Evolutionary conservation across 768 basidiomycete species (phyloP), one percentile per base, ranked within the genome.

Genomic region (Tremella mesenterica): DNA sequence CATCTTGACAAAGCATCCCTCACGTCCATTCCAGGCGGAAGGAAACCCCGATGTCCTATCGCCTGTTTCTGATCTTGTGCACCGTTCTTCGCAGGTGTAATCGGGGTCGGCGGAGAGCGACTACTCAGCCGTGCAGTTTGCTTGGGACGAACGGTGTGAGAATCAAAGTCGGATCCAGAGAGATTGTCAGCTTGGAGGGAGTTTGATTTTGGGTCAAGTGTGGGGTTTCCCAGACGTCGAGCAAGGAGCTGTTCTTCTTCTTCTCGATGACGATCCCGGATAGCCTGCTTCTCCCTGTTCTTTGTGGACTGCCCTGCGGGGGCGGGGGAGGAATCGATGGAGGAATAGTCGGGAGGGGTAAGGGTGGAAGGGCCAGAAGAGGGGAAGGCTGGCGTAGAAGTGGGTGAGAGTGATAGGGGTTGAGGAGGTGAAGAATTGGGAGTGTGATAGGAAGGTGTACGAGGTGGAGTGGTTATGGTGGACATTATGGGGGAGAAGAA

Each of bases 1-100:
- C 67, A 69, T 39, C 38, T 54, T 16, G 58, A 54, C 48, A 69
- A 25, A 26, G 65, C 61, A 25, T 64, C 62, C 34, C 55, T 18
- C 7, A 69, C 61, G 53, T 62, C 60, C 59, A 69, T 57, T 16
- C 63, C 60, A 1, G 14, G 27, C 5, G 63, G 63, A 27, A 64
- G 21, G 33, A 30, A 8, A 12, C 47, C 29, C 14, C 55, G 44
- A 21, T 4, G 48, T 36, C 34, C 20, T 21, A 21, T 10, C 26
- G 20, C 14, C 53, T 27, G 18, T 26, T 13, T 13, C 6, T 21
- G 5, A 7, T 27, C 23, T 50, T 9, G 43, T 26, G n/a, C 20
- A n/a, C 8, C n/a, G 14, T 21, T 18, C 14, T n/a, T 23, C 27
- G 9, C 9, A 21, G 25, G 6, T 26, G 20, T 3, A 18, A 28